phyloP scores from a whole-genome alignment of 176 grass and related monocot genomes.

The Aegilops bicornis region DNA sequence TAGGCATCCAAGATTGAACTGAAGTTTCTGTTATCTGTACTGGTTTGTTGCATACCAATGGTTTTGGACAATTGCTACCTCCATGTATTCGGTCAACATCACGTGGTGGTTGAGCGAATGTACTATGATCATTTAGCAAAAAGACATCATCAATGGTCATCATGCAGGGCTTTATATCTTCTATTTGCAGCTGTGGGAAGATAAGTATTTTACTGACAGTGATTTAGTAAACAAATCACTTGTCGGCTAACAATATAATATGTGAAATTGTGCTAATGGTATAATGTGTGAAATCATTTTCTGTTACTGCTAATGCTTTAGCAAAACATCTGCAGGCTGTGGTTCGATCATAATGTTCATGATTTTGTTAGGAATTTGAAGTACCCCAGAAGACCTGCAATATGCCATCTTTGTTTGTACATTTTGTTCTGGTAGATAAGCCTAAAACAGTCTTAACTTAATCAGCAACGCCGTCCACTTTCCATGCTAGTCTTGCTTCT shows the following conservation, averaged over 20 bases:
- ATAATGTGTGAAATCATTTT: too few species aligned
- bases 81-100: background rate
- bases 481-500: too few species aligned
- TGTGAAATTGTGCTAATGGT: too few species aligned
- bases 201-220: background rate
- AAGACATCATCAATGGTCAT: background rate
- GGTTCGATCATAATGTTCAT: background rate
- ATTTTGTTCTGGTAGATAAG: too few species aligned
- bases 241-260: too few species aligned
- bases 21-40: background rate
- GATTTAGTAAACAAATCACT: too few species aligned
- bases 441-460: too few species aligned
- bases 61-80: background rate
- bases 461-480: too few species aligned
- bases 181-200: background rate
- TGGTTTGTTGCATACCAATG: background rate
- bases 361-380: too few species aligned
- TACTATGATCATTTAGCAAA: background rate
- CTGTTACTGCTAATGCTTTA: background rate
- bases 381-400: too few species aligned
- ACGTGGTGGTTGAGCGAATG: background rate
- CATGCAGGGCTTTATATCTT: background rate
- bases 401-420: too few species aligned
- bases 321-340: background rate
- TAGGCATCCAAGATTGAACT: background rate